Conservation (phyloP, 1,284 basidiomycete species). For the Porphyrellus sp. region DNA sequence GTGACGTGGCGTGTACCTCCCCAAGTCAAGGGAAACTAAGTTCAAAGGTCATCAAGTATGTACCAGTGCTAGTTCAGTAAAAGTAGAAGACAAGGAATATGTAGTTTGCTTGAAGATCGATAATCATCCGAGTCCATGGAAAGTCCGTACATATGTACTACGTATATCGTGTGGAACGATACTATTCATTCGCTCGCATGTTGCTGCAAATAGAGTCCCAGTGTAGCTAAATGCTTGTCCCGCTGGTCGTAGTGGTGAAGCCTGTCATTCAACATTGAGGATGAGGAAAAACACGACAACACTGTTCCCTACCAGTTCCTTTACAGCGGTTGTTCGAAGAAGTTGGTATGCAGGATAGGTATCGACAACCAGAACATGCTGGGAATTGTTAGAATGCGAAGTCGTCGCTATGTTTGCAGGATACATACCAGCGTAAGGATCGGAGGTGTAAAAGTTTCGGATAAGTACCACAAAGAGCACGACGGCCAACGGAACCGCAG, state of each 20-base stretch:
- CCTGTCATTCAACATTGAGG: slow-evolving; percentile 21
- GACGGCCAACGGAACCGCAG: slow-evolving; percentile 72
- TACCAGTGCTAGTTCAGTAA: no score
- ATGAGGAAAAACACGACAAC: not conserved
- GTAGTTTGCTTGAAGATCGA: not conserved
- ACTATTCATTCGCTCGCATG: not conserved
- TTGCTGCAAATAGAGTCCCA: not conserved
- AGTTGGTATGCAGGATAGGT: slow-evolving; percentile 84
- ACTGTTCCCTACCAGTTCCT: slow-evolving; percentile 49
- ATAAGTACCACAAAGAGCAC: slow-evolving; percentile 81
- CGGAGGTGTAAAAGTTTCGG: slow-evolving; percentile 86
- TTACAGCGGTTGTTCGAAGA: slow-evolving; percentile 73
- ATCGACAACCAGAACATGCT: slow-evolving; percentile 89
- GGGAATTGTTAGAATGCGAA: slow-evolving; percentile 13
- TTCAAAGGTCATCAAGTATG: no score
- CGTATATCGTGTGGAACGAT: not conserved
- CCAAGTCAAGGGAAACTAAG: no score
- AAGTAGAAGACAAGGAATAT: no score
- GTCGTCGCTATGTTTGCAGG: not conserved
- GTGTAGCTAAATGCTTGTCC: slow-evolving; percentile 29
- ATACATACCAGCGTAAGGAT: slow-evolving; percentile 71
- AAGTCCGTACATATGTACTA: slow-evolving; percentile 4
- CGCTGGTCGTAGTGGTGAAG: slow-evolving; percentile 32
- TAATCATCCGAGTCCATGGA: slow-evolving; percentile 11
- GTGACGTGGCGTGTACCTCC: not conserved